Percentiles rank a stretch among this genome's conserved stretches.
These are phyloP conservation scores for Coemansia sp. DNA, from an alignment of 192 early-diverging fungal genomes.

Conservation along the genomic window DNA sequence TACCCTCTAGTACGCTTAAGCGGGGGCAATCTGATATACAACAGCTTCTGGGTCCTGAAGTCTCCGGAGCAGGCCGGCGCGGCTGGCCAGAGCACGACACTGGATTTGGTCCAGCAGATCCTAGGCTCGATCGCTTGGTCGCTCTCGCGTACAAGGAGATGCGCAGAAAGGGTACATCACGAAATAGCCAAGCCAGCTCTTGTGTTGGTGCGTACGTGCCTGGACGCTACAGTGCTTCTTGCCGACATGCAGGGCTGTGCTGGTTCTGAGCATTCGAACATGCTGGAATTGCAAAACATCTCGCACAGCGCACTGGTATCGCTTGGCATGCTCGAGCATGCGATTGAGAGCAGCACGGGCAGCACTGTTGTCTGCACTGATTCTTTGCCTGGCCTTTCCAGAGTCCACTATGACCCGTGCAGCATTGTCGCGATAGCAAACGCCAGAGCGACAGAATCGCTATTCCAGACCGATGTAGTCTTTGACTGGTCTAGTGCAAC, in stretches of 20 bases:
- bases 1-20: constrained; percentile 18
- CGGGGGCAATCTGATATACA: constrained; percentile 10
- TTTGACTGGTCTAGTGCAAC: neutral
- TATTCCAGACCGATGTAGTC: constrained; percentile 10
- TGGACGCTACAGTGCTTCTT: constrained; percentile 15
- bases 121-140: constrained; percentile 2
- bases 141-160: neutral
- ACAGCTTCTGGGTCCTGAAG: constrained; percentile 43
- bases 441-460: constrained; percentile 12
- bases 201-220: constrained; percentile 26
- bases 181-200: constrained; percentile 5
- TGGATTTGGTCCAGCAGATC: constrained; percentile 14
- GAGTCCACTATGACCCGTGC: constrained; percentile 19
- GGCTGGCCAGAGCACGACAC: constrained; percentile 22
- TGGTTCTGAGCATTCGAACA: constrained; percentile 2
- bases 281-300: constrained; percentile 13
- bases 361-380: neutral
- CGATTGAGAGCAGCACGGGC: neutral
- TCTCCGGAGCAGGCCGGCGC: constrained; percentile 23
- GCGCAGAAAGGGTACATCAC: neutral
- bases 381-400: neutral
- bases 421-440: constrained; percentile 9
- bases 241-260: constrained; percentile 18
- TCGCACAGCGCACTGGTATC: constrained; percentile 6
- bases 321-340: constrained; percentile 14